phyloP scores from a whole-genome alignment of 2,329 filamentous ascomycete genomes.

The Claviceps sp. region DNA sequence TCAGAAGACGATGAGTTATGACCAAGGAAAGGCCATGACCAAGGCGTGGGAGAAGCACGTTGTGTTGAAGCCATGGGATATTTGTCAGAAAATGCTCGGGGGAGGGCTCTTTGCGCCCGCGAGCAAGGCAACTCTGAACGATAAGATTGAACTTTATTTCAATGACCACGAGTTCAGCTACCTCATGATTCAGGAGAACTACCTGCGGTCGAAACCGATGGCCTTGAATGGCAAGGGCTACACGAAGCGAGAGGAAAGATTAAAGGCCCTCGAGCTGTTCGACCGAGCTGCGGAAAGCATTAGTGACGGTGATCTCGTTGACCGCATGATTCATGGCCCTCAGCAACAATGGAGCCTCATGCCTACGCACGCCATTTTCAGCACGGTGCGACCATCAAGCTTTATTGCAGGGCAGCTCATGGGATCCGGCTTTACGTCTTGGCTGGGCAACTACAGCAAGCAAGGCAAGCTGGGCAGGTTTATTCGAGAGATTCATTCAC shows the following conservation, averaged over 20 bases:
- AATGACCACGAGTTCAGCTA: slow-evolving; percentile 98
- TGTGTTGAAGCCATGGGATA: slow-evolving; percentile 95
- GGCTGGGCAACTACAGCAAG: slow-evolving; percentile 94
- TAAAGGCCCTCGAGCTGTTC: slow-evolving; percentile 75
- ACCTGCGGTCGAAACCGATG: slow-evolving; percentile 69
- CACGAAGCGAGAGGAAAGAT: slow-evolving; percentile 50
- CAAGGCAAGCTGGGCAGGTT: slow-evolving; percentile 62
- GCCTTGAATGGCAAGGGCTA: slow-evolving; percentile 43
- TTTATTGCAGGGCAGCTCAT: slow-evolving; percentile 69
- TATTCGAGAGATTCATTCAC: slow-evolving; percentile 88
- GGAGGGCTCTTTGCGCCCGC: slow-evolving; percentile 73
- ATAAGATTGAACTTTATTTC: slow-evolving; percentile 98
- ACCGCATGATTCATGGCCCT: slow-evolving; percentile 95
- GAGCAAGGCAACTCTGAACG: slow-evolving; percentile 80
- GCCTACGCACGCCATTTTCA: slow-evolving; percentile 92
- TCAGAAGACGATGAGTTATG: slow-evolving; percentile 63
- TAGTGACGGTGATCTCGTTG: slow-evolving; percentile 89
- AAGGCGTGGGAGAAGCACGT: slow-evolving; percentile 98
- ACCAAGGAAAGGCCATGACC: slow-evolving; percentile 83
- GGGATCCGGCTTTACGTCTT: slow-evolving; percentile 68
- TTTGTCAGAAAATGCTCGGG: slow-evolving; percentile 81
- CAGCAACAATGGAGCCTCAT: slow-evolving; percentile 98
- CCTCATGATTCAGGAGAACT: slow-evolving; percentile 97
- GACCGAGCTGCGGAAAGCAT: slow-evolving; percentile 90
- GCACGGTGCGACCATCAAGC: slow-evolving; percentile 82